A percentile compares a stretch with the other conserved stretches of the same genome.
These are phyloP conservation scores for Chaetomiaceae sp. DNA, from an alignment of 2,329 filamentous ascomycete species.

Conservation along the genomic window DNA sequence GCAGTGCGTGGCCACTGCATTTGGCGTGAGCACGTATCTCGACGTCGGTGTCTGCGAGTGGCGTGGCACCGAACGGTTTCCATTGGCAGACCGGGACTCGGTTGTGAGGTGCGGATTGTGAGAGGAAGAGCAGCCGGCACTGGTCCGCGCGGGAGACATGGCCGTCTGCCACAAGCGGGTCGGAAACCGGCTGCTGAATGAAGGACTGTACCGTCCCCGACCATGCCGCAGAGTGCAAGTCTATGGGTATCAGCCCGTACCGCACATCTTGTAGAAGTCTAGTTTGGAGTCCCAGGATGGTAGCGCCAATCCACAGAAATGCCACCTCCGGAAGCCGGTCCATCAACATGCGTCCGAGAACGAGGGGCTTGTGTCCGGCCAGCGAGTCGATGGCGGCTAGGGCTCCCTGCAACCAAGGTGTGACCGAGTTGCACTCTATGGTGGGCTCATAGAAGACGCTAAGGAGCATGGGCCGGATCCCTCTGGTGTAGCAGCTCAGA, in stretches of 20 bases:
- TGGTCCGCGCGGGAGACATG: conserved; percentile 28
- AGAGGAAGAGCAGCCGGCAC: conserved; percentile 30
- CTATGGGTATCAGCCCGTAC: conserved; percentile 26
- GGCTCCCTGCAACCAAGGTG: conserved; percentile 30
- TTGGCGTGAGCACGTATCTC: conserved; percentile 29
- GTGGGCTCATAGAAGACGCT: conserved; percentile 29
- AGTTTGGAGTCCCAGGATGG: conserved; percentile 21
- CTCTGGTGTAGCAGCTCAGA: conserved; percentile 11
- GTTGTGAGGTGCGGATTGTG: conserved; percentile 22
- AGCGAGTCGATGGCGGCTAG: conserved; percentile 26
- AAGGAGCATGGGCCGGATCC: conserved; percentile 27
- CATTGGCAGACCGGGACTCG: conserved; percentile 28
- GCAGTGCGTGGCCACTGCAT: conserved; percentile 23
- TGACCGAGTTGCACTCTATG: conserved; percentile 30
- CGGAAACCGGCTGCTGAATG: conserved; percentile 26
- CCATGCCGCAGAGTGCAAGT: conserved; percentile 30
- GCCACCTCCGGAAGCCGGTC: conserved; percentile 24
- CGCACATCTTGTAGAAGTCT: conserved; percentile 21
- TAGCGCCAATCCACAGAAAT: conserved; percentile 29
- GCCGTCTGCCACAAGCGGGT: conserved; percentile 10
- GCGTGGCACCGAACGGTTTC: conserved; percentile 30
- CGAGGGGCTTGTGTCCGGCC: not conserved
- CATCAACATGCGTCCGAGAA: conserved; percentile 29
- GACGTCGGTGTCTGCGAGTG: conserved; percentile 28
- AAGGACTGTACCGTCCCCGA: conserved; percentile 29